phyloP scores from a whole-genome alignment of 2,329 filamentous ascomycete genomes.

The Pseudopithomyces maydicus region DNA sequence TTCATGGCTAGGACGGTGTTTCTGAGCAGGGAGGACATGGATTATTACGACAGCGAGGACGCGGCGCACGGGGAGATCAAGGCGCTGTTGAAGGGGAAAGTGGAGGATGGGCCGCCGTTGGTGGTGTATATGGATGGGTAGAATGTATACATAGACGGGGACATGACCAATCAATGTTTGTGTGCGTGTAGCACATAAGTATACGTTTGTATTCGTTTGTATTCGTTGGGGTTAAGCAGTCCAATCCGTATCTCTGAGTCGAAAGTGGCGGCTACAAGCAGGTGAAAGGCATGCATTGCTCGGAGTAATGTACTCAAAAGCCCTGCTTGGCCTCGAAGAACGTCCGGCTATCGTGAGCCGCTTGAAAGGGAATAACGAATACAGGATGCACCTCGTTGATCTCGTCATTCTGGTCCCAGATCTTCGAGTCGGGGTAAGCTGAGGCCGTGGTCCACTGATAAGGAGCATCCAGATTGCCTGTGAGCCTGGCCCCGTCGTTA shows the following conservation, averaged over 20 bases:
- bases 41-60: constrained; percentile 69
- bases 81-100: constrained; percentile 32
- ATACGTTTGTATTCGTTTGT: too few relatives aligned
- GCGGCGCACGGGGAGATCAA: constrained; percentile 61
- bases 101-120: constrained; percentile 30
- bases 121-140: constrained; percentile 35
- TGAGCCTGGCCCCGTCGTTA: constrained; percentile 40
- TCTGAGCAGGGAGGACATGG: constrained; percentile 68
- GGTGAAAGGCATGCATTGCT: neutral
- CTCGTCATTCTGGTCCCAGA: constrained; percentile 73
- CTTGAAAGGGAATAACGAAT: constrained; percentile 78
- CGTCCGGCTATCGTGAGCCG: constrained; percentile 66
- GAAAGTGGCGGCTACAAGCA: neutral
- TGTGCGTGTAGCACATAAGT: too few relatives aligned
- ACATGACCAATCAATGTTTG: too few relatives aligned
- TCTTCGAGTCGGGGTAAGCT: constrained; percentile 55
- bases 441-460: constrained; percentile 54
- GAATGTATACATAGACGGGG: neutral
- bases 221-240: too few relatives aligned
- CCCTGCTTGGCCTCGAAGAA: constrained; percentile 67
- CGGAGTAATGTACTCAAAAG: constrained; percentile 47
- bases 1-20: constrained; percentile 68
- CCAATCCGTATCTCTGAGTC: neutral
- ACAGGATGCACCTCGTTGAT: constrained; percentile 78
- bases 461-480: constrained; percentile 42